These are phyloP conservation scores for Rhynchospora pubera DNA, from an alignment of 176 grass and related monocot species.

Conservation along the genomic window DNA sequence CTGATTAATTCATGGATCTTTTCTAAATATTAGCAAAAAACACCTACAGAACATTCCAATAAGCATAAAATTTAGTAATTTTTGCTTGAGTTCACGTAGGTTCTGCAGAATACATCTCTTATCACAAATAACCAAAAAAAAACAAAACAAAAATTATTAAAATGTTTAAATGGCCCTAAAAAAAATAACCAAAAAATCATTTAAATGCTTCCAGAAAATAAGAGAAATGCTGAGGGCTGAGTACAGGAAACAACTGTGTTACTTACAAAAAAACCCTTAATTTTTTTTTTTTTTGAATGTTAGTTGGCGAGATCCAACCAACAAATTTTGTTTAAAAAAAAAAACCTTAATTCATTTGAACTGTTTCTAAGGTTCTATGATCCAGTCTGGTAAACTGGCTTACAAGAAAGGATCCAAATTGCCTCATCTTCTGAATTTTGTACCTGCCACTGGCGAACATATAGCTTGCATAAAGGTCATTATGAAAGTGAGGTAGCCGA, in stretches of 20 bases:
- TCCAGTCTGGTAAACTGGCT: neutral
- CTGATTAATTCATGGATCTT: neutral
- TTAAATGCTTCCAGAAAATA: neutral
- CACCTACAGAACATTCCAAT: neutral
- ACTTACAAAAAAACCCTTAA: neutral
- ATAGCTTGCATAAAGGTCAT: slow-evolving; percentile 82
- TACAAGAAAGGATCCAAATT: neutral
- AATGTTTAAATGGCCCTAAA: too few species aligned
- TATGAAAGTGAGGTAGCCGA: slow-evolving; percentile 85
- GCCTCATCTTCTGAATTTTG: neutral
- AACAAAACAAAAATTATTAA: too few species aligned
- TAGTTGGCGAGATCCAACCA: too few species aligned
- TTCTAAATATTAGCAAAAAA: neutral
- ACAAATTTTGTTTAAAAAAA: too few species aligned
- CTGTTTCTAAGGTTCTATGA: neutral
- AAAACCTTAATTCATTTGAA: too few species aligned
- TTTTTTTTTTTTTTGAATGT: too few species aligned
- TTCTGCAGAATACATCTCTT: neutral
- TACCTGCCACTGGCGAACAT: slow-evolving; percentile 47
- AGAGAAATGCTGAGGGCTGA: neutral
- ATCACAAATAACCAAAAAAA: neutral
- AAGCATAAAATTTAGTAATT: neutral
- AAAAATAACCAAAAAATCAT: neutral
- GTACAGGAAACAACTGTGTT: neutral
- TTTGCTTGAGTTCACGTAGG: neutral